Evolutionary conservation across 768 basidiomycete genomes (phyloP).

Genomic region (Tylopilus rubrobrunneus): DNA sequence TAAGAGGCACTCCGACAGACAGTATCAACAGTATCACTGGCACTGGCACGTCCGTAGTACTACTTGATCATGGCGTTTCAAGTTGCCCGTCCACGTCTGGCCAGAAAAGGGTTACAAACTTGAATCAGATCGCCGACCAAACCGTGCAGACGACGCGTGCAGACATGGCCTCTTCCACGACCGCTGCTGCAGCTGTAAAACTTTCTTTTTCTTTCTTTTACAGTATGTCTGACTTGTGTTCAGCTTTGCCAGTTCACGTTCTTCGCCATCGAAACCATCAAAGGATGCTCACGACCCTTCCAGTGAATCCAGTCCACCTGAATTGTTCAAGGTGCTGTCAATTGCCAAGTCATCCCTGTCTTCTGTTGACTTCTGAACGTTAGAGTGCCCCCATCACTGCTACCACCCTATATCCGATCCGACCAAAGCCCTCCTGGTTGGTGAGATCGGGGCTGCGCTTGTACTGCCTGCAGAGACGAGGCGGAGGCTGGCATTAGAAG

Average conservation of each 20-base stretch:
- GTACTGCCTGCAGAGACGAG: too few relatives aligned
- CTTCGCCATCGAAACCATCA: constrained; percentile 76
- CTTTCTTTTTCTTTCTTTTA: background rate
- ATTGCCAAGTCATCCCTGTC: background rate
- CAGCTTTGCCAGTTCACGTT: constrained; percentile 91
- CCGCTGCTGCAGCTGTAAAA: constrained; percentile 19
- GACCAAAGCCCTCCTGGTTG: too few relatives aligned
- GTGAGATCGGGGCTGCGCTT: too few relatives aligned
- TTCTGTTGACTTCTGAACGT: background rate
- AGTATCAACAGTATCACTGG: too few relatives aligned
- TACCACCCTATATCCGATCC: too few relatives aligned
- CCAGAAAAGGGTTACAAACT: too few relatives aligned
- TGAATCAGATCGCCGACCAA: background rate
- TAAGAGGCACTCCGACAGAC: too few relatives aligned
- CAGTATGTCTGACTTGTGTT: constrained; percentile 6
- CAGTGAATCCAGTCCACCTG: constrained; percentile 52
- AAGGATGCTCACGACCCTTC: constrained; percentile 68
- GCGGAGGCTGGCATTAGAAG: too few relatives aligned
- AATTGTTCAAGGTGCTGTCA: constrained; percentile 65
- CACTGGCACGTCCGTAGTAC: too few relatives aligned
- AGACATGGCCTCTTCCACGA: constrained; percentile 13
- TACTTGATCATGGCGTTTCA: too few relatives aligned
- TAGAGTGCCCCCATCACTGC: constrained; percentile 42
- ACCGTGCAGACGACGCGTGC: background rate
- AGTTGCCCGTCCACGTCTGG: too few relatives aligned